These are phyloP conservation scores for Lentithecium fluviatile DNA, from an alignment of 495 filamentous ascomycete species.

Conservation along the genomic window DNA sequence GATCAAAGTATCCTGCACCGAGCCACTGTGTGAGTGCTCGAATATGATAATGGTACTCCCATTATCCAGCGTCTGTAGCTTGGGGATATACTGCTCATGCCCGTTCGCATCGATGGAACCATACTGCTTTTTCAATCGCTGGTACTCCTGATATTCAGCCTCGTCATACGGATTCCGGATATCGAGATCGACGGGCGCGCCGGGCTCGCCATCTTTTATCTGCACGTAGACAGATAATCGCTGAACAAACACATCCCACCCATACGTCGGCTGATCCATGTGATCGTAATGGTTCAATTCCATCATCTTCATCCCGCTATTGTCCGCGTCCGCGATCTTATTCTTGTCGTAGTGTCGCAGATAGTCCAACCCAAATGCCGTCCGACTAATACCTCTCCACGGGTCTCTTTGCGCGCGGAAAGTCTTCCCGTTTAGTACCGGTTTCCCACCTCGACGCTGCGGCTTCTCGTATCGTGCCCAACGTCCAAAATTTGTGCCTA, in stretches of 20 bases:
- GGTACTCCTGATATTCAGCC: slow-evolving; percentile 26
- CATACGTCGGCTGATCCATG: slow-evolving; percentile 42
- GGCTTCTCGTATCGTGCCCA: slow-evolving; percentile 52
- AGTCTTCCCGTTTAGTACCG: slow-evolving; percentile 50
- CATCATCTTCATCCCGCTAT: slow-evolving; percentile 46
- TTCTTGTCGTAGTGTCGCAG: slow-evolving; percentile 46
- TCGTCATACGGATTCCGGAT: slow-evolving; percentile 39
- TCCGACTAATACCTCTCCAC: slow-evolving; percentile 52
- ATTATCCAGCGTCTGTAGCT: slow-evolving; percentile 49
- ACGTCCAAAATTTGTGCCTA: slow-evolving; percentile 51
- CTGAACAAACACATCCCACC: slow-evolving; percentile 49
- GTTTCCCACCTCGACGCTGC: slow-evolving; percentile 50
- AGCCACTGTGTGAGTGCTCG: slow-evolving; percentile 49
- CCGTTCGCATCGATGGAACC: slow-evolving; percentile 16
- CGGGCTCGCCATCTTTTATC: slow-evolving; percentile 35
- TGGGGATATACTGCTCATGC: slow-evolving; percentile 28
- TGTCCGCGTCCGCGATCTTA: not conserved
- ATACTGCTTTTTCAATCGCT: slow-evolving; percentile 24
- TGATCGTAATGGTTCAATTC: slow-evolving; percentile 53
- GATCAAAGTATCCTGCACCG: slow-evolving; percentile 52
- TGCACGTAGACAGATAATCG: slow-evolving; percentile 44
- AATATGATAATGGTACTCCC: slow-evolving; percentile 57
- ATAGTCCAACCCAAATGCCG: slow-evolving; percentile 56
- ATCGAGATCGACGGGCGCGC: slow-evolving; percentile 34
- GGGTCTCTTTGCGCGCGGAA: slow-evolving; percentile 54